Evolutionary conservation across 2,329 filamentous ascomycete genomes (phyloP), one percentile per base, ranked within the genome.

Genomic region (Sclerotiophoma versabilis): DNA sequence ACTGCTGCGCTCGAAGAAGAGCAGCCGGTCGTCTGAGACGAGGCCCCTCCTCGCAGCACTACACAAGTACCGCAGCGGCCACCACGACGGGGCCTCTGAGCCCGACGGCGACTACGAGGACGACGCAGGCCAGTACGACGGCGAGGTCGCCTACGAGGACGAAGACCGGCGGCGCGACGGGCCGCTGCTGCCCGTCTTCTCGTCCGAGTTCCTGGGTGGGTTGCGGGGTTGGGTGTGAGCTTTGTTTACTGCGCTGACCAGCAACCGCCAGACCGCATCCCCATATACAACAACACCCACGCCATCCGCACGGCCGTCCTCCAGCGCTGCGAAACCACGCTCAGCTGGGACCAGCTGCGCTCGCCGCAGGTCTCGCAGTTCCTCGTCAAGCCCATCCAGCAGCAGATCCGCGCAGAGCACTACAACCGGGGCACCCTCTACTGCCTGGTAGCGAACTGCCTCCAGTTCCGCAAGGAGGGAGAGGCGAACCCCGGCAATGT

Each of bases 311-410:
- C 92, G 47, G 83, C 97, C 51, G 87, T 98, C 56, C 85, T 91
- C 62, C 83, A 91, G 54, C 87, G 90, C 70, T 96, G 92, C 75
- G 93, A 98, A 78, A 97, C 93, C 1, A 93, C 92, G 0, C 79
- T 98, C 44, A 89, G 92, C 14, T 98, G 93, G 93, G 93, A 98
- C 61, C 93, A 98, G 74, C 81, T 98, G 59, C 87, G 93, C 60
- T 96, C 92, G n/a, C 93, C 93, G 3, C 93, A 98, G 73, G 89
- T 98, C 51, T 96, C 92, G 14, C 93, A 96, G 71, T 98, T 98
- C 73, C 83, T 98, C 29, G 85, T 97, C 71, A 97, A 97, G 79
- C 93, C 93, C 2, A 95, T 97, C 80, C 92, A 95, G 75, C 90
- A 95, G 72, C 89, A 93, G 73, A 93, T 97, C 59, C 87, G 89